Percentiles rank a stretch among this genome's conserved stretches.
phyloP scores from a whole-genome alignment of 805 yeast species.

The Nakazawaea wickerhamii region DNA sequence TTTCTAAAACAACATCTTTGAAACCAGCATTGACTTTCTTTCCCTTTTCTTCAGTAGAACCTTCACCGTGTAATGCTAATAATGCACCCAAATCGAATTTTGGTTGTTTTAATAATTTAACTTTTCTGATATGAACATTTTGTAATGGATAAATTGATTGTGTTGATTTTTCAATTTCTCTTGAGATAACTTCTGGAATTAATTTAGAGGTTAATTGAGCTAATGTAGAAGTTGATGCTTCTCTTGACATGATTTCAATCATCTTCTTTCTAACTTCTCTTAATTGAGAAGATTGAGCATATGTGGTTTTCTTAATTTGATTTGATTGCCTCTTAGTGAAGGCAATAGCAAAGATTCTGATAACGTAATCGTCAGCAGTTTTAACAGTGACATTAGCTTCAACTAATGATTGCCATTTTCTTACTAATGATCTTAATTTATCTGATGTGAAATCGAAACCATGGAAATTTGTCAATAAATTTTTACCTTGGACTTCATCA shows the following conservation, averaged over 20 bases:
- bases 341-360: slow-evolving; percentile 95
- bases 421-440: slow-evolving; percentile 94
- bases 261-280: slow-evolving; percentile 97
- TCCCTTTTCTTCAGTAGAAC: slow-evolving; percentile 90
- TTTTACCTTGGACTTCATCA: slow-evolving; percentile 98
- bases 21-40: slow-evolving; percentile 92
- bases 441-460: slow-evolving; percentile 98
- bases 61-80: slow-evolving; percentile 97
- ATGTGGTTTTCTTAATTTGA: slow-evolving; percentile 96
- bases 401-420: slow-evolving; percentile 98
- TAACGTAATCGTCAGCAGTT: slow-evolving; percentile 95
- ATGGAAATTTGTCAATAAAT: slow-evolving; percentile 98
- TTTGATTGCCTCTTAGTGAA: slow-evolving; percentile 97
- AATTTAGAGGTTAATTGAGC: slow-evolving; percentile 96
- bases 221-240: slow-evolving; percentile 89
- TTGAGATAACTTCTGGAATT: slow-evolving; percentile 98
- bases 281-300: slow-evolving; percentile 96
- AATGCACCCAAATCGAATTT: slow-evolving; percentile 97
- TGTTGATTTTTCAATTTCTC: slow-evolving; percentile 96
- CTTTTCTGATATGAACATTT: slow-evolving; percentile 98
- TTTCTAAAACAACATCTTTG: slow-evolving; percentile 98
- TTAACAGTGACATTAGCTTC: slow-evolving; percentile 98
- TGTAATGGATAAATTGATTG: slow-evolving; percentile 95
- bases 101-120: slow-evolving; percentile 97
- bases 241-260: slow-evolving; percentile 94